These are phyloP conservation scores for Triticum turgidum DNA, from an alignment of 176 grass and related monocot species.

Conservation along the genomic window DNA sequence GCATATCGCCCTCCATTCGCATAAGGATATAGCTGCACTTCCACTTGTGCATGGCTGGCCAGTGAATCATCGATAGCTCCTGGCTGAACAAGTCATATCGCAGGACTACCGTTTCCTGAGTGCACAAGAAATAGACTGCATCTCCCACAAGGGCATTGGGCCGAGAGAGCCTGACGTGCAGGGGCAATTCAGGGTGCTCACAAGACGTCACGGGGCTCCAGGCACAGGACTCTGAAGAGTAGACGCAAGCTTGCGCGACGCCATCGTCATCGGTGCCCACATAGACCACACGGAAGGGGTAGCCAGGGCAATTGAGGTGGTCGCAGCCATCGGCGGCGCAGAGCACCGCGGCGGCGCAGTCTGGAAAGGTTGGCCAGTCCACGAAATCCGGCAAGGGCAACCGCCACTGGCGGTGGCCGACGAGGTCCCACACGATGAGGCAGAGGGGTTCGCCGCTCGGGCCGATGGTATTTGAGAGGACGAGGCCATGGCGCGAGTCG, in stretches of 20 bases:
- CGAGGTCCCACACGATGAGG: not conserved
- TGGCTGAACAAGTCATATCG: not conserved
- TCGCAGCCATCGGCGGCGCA: slow-evolving; percentile 6
- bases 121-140: not conserved
- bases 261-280: not conserved
- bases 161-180: not conserved
- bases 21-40: not conserved
- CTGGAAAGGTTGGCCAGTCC: not conserved
- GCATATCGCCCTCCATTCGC: not conserved
- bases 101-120: not conserved
- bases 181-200: not conserved
- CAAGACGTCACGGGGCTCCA: not conserved
- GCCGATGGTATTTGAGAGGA: not conserved
- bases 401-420: not conserved
- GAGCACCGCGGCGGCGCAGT: not conserved
- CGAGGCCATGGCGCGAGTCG: not conserved
- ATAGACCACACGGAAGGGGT: not conserved
- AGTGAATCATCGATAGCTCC: not conserved
- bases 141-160: not conserved
- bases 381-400: not conserved
- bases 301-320: not conserved
- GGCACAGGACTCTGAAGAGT: not conserved
- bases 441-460: not conserved
- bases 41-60: not conserved
- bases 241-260: not conserved